phyloP scores from a whole-genome alignment of 345 rosid species.

The Populus euphratica region DNA sequence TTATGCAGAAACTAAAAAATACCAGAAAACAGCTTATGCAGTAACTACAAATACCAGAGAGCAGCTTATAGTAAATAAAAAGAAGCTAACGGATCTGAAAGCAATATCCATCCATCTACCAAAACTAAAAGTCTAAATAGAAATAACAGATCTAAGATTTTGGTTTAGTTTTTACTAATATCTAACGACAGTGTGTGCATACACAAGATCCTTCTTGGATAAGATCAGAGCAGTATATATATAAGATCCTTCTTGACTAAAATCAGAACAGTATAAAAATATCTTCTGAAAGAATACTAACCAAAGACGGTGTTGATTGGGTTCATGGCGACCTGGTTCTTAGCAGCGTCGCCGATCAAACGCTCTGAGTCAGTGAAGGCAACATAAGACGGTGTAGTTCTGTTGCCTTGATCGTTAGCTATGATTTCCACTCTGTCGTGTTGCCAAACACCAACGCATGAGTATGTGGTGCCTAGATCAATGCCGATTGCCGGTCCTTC shows the following conservation, averaged over 20 bases:
- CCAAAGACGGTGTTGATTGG: conserved; percentile 34
- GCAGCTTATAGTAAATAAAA: background rate
- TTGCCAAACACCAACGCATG: conserved; percentile 35
- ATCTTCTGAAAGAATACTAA: background rate
- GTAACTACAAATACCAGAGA: background rate
- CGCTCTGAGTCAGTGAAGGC: conserved; percentile 33
- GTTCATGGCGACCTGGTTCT: conserved; percentile 40
- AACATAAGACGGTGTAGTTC: conserved; percentile 36
- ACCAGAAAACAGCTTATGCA: no score
- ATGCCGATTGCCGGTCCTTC: conserved; percentile 33
- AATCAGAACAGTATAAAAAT: background rate
- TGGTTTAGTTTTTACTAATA: background rate
- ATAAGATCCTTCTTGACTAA: background rate
- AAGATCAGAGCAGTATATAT: background rate
- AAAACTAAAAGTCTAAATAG: background rate
- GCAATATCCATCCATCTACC: background rate
- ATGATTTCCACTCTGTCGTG: conserved; percentile 33
- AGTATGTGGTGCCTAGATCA: conserved; percentile 31
- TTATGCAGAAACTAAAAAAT: no score
- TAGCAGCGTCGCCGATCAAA: conserved; percentile 36
- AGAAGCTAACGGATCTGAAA: background rate
- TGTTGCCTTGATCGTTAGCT: conserved; percentile 33
- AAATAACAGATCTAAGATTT: background rate
- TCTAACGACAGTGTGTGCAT: background rate
- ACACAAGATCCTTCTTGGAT: background rate